phyloP scores from a whole-genome alignment of 768 basidiomycete species.

The Coprinellus micaceus region DNA sequence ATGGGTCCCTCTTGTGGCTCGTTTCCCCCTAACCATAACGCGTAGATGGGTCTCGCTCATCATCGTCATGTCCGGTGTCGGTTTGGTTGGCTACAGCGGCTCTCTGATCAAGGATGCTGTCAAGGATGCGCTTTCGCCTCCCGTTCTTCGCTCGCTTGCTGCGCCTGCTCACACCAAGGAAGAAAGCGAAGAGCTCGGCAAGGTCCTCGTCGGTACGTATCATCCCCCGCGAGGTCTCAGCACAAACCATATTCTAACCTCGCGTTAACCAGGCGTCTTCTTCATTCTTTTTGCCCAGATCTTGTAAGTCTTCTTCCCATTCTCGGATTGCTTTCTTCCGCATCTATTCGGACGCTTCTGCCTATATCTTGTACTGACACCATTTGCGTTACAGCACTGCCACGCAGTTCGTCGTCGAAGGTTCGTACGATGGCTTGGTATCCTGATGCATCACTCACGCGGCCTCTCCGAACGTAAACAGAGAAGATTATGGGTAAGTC shows the following conservation, averaged over 20 bases:
- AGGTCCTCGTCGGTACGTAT: constrained; percentile 66
- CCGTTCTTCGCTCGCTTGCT: constrained; percentile 25
- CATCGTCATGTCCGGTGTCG: constrained; percentile 83
- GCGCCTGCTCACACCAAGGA: constrained; percentile 33
- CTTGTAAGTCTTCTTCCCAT: constrained; percentile 54
- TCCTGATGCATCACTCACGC: constrained; percentile 10
- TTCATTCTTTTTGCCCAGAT: constrained; percentile 92
- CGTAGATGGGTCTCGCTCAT: constrained; percentile 84
- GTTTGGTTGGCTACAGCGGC: constrained; percentile 83
- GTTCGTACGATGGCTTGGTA: constrained; percentile 22
- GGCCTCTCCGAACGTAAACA: constrained; percentile 15
- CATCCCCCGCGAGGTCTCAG: constrained; percentile 13
- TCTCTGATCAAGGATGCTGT: constrained; percentile 78
- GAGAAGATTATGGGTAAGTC: constrained; percentile 83
- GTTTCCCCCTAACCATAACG: constrained; percentile 10
- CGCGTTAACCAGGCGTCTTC: constrained; percentile 61
- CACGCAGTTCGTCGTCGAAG: constrained; percentile 89
- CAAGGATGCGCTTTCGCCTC: constrained; percentile 39
- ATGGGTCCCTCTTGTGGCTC: background rate
- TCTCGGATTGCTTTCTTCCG: background rate
- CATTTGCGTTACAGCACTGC: constrained; percentile 47
- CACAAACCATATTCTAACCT: constrained; percentile 15
- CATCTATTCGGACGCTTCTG: no score
- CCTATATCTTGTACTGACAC: background rate
- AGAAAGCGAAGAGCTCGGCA: constrained; percentile 61